Conservation (phyloP, 2,329 filamentous ascomycete genomes). For the Calonectria honghensis region DNA sequence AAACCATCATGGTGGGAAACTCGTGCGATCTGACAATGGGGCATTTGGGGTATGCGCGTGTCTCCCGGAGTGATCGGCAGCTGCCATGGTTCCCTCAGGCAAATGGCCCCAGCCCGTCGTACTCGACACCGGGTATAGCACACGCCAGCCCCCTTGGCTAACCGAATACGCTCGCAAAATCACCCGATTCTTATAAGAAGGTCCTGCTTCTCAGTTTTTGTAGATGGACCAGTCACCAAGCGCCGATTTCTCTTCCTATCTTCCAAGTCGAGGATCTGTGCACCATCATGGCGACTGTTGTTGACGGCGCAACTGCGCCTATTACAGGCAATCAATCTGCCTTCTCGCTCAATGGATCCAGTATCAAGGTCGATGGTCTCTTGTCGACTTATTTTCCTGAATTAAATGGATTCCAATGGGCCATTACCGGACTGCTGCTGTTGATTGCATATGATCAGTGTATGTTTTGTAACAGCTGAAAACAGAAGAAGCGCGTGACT, state of each 20-base stretch:
- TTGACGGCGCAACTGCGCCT: background rate
- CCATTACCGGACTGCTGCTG: constrained; percentile 57
- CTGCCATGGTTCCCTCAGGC: background rate
- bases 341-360: background rate
- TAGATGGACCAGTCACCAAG: background rate
- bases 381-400: constrained; percentile 36
- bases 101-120: background rate
- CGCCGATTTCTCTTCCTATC: background rate
- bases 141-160: background rate
- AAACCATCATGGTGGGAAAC: constrained; percentile 6
- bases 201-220: background rate
- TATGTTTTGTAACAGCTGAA: constrained; percentile 34
- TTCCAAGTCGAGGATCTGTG: background rate
- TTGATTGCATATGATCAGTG: constrained; percentile 65
- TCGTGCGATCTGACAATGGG: constrained; percentile 1
- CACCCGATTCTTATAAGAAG: constrained; percentile 18
- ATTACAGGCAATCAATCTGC: constrained; percentile 32
- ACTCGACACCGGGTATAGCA: background rate
- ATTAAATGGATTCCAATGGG: constrained; percentile 40
- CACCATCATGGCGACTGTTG: background rate
- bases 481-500: background rate
- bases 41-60: background rate
- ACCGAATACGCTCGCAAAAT: constrained; percentile 23
- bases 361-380: constrained; percentile 18
- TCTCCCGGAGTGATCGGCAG: background rate